Conservation (phyloP, 148 eudicot genomes). For the Agrostemma githago region DNA sequence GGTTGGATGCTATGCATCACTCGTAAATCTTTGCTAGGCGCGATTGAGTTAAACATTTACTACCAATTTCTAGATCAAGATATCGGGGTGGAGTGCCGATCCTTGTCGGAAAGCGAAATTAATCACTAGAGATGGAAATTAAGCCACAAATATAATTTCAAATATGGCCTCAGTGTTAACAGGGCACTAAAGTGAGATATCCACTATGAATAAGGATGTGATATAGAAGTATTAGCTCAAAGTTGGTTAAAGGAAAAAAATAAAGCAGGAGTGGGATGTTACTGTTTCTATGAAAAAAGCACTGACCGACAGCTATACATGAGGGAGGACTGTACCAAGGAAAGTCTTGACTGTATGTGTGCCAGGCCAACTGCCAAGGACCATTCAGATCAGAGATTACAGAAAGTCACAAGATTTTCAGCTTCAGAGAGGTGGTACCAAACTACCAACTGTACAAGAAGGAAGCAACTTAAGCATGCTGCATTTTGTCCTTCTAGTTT, state of each 20-base stretch:
- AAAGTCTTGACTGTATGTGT: neutral
- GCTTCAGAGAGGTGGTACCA: neutral
- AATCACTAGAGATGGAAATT: too few species aligned
- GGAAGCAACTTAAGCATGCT: constrained; percentile 4
- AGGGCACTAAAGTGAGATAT: too few species aligned
- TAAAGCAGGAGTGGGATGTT: constrained; percentile 18
- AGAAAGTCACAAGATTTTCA: constrained; percentile 15
- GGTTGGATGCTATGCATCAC: too few species aligned
- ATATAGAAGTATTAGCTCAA: neutral
- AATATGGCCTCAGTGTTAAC: too few species aligned
- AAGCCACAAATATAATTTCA: too few species aligned
- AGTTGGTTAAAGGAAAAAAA: neutral
- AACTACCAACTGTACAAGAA: neutral
- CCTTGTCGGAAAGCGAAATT: too few species aligned
- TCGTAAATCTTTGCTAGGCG: neutral
- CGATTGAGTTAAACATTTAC: too few species aligned
- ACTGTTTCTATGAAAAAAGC: neutral
- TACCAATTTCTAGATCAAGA: too few species aligned
- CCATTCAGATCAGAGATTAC: constrained; percentile 9
- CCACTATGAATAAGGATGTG: too few species aligned
- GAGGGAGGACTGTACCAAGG: neutral
- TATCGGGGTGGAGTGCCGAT: too few species aligned
- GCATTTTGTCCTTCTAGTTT: constrained; percentile 1
- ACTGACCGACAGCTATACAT: constrained; percentile 25
- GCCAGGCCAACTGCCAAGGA: too few species aligned